phyloP scores from a whole-genome alignment of 139 green algal species.

The Chlamydomonas asymmetrica region DNA sequence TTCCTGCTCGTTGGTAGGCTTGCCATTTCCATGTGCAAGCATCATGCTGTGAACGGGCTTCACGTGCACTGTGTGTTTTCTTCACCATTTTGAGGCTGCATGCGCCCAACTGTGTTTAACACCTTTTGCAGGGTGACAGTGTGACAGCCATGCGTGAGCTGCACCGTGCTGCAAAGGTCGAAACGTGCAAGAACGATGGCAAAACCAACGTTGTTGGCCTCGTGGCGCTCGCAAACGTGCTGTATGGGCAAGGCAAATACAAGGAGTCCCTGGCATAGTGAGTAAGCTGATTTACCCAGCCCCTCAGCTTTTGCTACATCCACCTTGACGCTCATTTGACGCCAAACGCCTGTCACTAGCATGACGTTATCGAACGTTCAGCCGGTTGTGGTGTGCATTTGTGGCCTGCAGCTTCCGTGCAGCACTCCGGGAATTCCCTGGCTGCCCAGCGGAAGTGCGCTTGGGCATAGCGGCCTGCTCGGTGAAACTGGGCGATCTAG shows the following conservation, averaged over 20 bases:
- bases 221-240: constrained; percentile 62
- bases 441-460: constrained; percentile 76
- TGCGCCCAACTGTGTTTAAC: background rate
- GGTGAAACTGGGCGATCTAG: constrained; percentile 63
- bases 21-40: no score
- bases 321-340: background rate
- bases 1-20: no score
- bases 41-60: no score
- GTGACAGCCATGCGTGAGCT: background rate
- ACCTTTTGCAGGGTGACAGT: background rate
- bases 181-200: constrained; percentile 50
- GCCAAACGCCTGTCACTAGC: no score
- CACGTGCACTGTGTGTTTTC: no score
- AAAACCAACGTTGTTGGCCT: constrained; percentile 55
- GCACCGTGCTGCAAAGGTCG: no score
- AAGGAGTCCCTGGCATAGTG: constrained; percentile 59
- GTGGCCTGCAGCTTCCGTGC: constrained; percentile 62
- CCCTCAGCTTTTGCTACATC: background rate
- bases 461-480: constrained; percentile 82
- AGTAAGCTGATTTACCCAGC: constrained; percentile 30
- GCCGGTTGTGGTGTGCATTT: background rate
- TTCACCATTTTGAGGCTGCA: constrained; percentile 11
- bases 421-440: constrained; percentile 66
- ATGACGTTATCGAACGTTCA: no score
- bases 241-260: constrained; percentile 62